Conservation (phyloP, 331 rosid species). For the Quercus phellos region DNA sequence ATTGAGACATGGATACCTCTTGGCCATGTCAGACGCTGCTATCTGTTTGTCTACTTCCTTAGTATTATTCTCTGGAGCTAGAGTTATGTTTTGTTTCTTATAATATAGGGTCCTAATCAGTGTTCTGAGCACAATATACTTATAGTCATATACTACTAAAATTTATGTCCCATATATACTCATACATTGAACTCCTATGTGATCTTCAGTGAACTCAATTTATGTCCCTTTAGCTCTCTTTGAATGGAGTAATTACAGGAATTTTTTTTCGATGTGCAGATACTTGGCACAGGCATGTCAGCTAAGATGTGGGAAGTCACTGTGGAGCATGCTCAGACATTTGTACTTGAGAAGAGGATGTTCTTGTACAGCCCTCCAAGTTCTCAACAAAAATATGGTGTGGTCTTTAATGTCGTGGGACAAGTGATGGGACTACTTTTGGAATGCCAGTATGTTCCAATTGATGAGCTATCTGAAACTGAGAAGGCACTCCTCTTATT, state of each 20-base stretch:
- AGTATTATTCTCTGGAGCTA: not conserved
- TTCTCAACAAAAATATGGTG: constrained; percentile 56
- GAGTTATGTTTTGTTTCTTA: not conserved
- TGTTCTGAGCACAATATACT: not conserved
- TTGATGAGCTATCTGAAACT: constrained; percentile 70
- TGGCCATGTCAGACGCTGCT: not conserved
- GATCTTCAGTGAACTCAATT: not conserved
- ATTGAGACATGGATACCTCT: not conserved
- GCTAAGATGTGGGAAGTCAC: too few relatives aligned
- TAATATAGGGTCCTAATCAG: not conserved
- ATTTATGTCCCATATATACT: not conserved
- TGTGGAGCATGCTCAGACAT: not conserved
- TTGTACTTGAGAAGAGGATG: constrained; percentile 50
- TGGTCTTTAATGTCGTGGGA: constrained; percentile 76
- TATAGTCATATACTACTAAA: not conserved
- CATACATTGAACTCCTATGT: not conserved
- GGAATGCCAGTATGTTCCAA: constrained; percentile 55
- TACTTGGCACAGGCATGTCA: too few relatives aligned
- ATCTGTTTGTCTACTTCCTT: not conserved
- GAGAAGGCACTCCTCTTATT: constrained; percentile 63
- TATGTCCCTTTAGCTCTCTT: not conserved
- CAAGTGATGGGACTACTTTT: constrained; percentile 67
- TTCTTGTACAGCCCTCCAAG: constrained; percentile 38
- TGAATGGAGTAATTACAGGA: too few relatives aligned
- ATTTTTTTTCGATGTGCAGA: not conserved